Evolutionary conservation across 2,329 filamentous ascomycete species (phyloP).

Genomic region (Fusarium drepaniforme): DNA sequence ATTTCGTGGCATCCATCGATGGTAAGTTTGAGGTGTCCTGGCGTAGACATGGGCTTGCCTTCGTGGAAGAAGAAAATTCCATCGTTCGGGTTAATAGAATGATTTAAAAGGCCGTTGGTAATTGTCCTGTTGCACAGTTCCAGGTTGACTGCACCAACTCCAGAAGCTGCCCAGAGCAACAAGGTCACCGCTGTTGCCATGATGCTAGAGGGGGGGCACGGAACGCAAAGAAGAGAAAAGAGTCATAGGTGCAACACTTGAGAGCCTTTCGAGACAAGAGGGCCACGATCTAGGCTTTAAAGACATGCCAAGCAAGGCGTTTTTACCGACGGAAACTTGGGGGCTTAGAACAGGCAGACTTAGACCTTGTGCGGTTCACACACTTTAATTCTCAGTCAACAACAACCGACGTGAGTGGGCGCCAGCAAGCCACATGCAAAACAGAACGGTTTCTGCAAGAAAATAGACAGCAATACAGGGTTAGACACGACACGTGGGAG

Average conservation of each 20-base stretch:
- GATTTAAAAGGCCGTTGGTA: neutral
- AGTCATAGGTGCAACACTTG: neutral
- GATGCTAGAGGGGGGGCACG: neutral
- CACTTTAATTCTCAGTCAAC: neutral
- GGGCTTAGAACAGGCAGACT: neutral
- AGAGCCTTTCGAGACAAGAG: neutral
- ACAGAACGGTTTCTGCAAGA: neutral
- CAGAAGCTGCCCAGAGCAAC: neutral
- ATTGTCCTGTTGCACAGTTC: neutral
- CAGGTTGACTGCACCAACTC: neutral
- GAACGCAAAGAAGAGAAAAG: neutral
- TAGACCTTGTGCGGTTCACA: neutral
- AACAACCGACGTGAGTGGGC: neutral
- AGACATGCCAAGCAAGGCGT: neutral
- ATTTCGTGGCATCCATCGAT: conserved; percentile 45
- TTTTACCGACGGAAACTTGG: neutral
- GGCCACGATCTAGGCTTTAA: neutral
- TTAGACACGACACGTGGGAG: neutral
- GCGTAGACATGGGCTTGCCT: neutral
- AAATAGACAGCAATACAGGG: neutral
- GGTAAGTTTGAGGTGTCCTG: conserved; percentile 10
- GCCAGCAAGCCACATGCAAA: neutral
- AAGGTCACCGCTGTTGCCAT: neutral
- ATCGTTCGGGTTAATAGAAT: neutral
- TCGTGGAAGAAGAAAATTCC: neutral